Evolutionary conservation across 345 rosid genomes (phyloP).

Genomic region (Excoecaria agallocha): DNA sequence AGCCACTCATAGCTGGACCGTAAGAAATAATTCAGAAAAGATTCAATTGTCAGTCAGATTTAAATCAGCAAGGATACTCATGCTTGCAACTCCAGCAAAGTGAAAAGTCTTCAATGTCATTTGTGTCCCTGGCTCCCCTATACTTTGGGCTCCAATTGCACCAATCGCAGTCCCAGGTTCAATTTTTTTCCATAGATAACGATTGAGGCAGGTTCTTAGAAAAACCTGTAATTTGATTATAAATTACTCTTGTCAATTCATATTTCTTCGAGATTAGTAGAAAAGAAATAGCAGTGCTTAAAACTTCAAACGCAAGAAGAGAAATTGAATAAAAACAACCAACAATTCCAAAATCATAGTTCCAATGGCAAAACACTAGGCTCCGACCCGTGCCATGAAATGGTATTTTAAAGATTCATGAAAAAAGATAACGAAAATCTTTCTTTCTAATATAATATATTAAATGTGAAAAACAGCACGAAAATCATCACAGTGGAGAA

Average conservation of each 20-base stretch:
- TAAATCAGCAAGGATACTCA: slow-evolving; percentile 79
- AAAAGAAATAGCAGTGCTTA: background rate
- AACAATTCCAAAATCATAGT: background rate
- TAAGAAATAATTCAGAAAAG: slow-evolving; percentile 3
- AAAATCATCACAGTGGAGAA: background rate
- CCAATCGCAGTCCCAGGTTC: slow-evolving; percentile 98
- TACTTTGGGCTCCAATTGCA: slow-evolving; percentile 95
- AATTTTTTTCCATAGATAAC: slow-evolving; percentile 63
- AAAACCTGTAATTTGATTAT: slow-evolving; percentile 46
- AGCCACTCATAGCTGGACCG: slow-evolving; percentile 1
- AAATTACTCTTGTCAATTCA: background rate
- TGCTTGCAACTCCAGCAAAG: slow-evolving; percentile 99
- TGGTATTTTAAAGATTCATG: too few species aligned
- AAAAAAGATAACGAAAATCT: background rate
- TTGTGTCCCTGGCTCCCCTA: slow-evolving; percentile 99
- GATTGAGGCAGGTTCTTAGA: slow-evolving; percentile 63
- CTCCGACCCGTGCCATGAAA: background rate
- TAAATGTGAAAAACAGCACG: background rate
- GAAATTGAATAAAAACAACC: background rate
- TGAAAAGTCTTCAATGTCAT: slow-evolving; percentile 98
- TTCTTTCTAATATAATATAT: background rate
- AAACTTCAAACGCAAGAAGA: background rate
- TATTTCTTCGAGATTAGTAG: background rate
- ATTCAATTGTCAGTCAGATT: background rate
- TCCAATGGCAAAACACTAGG: background rate